phyloP scores from a whole-genome alignment of 139 green algal genomes.

The Volvox reticuliferus region DNA sequence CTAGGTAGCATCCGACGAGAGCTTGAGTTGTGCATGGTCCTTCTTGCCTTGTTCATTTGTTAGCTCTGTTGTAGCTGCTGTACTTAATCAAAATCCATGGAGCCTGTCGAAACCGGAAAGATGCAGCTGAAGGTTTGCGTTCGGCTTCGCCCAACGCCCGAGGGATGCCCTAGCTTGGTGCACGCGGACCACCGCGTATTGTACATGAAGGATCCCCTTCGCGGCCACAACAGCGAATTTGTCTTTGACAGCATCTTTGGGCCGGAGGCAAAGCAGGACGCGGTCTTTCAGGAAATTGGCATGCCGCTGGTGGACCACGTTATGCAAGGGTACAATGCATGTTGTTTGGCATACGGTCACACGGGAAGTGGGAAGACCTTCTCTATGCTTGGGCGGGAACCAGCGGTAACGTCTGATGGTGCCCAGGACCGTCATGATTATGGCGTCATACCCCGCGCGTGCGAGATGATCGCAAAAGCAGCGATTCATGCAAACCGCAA shows the following conservation, averaged over 20 bases:
- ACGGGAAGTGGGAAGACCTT: constrained; percentile 72
- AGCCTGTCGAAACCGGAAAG: neutral
- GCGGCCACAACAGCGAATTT: constrained; percentile 54
- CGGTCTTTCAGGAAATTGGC: constrained; percentile 48
- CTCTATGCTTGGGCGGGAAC: constrained; percentile 48
- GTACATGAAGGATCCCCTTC: constrained; percentile 44
- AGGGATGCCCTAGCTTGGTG: neutral
- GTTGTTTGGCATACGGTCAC: constrained; percentile 71
- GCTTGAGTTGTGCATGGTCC: neutral
- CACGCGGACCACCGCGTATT: constrained; percentile 45
- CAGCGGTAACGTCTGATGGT: neutral
- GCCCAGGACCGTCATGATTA: neutral
- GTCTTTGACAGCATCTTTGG: constrained; percentile 58
- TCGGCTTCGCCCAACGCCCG: constrained; percentile 24
- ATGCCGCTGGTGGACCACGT: constrained; percentile 54
- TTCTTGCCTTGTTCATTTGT: neutral
- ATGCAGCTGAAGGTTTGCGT: constrained; percentile 49
- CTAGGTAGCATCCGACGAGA: too few species aligned
- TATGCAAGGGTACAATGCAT: constrained; percentile 69
- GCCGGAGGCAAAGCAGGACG: constrained; percentile 27
- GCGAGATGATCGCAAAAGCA: constrained; percentile 51
- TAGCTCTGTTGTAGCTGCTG: neutral
- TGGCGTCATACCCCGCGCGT: constrained; percentile 56
- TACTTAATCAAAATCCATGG: constrained; percentile 4
- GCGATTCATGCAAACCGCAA: constrained; percentile 9